Percentiles rank a stretch among this genome's conserved stretches.
phyloP scores from a whole-genome alignment of 345 rosid species.

The Cardamine occulta region DNA sequence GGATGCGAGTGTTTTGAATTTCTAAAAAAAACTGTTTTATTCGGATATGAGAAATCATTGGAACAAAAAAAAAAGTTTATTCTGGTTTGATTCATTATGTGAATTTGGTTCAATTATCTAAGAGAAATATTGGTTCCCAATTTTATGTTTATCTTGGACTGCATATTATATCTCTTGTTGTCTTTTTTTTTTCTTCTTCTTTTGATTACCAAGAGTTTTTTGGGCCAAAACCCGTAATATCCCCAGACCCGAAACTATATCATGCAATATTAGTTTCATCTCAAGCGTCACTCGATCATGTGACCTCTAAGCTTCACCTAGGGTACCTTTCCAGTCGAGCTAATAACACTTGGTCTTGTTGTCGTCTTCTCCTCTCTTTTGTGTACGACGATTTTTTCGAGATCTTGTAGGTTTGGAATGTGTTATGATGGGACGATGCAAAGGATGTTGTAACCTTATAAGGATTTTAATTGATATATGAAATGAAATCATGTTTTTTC shows the following conservation, averaged over 20 bases:
- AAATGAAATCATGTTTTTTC: background rate
- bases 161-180: background rate
- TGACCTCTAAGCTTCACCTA: no score
- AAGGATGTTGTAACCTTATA: background rate
- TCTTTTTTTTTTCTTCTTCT: no score
- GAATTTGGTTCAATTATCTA: background rate
- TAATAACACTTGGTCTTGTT: no score
- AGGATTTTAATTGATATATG: background rate
- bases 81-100: background rate
- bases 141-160: no score
- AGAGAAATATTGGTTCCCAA: background rate
- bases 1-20: background rate
- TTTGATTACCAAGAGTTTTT: no score
- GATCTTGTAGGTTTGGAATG: background rate
- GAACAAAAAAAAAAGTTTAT: no score
- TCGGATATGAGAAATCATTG: background rate
- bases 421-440: background rate
- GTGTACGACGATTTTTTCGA: background rate
- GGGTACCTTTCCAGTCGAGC: no score
- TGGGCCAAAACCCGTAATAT: no score
- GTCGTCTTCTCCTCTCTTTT: background rate
- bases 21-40: background rate
- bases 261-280: no score
- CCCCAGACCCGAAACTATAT: no score
- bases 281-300: no score